Conservation (phyloP, 129 eudicot genomes). For the Helichrysum umbraculigerum region DNA sequence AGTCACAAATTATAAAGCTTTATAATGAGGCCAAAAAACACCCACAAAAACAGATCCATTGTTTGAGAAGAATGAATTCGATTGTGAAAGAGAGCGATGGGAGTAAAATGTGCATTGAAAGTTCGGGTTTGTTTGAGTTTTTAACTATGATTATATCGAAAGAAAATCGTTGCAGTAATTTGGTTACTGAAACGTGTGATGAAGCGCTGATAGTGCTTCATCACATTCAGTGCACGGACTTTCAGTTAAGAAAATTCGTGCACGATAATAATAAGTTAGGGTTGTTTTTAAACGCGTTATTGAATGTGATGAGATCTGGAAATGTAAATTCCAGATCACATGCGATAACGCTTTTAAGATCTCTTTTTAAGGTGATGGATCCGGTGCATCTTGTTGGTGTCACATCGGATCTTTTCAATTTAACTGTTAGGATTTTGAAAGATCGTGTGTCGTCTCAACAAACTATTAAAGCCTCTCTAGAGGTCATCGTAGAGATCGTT, state of each 20-base stretch:
- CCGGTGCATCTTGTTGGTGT: slow-evolving; percentile 20
- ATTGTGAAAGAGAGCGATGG: slow-evolving; percentile 32
- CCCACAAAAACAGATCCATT: slow-evolving; percentile 30
- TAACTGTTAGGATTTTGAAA: slow-evolving; percentile 24
- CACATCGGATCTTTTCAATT: slow-evolving; percentile 27
- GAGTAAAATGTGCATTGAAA: slow-evolving; percentile 34
- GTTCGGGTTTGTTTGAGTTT: slow-evolving; percentile 45
- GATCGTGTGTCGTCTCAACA: slow-evolving; percentile 37
- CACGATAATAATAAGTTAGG: background rate
- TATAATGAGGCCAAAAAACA: slow-evolving; percentile 49
- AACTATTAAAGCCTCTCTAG: slow-evolving; percentile 45
- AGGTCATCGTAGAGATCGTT: slow-evolving; percentile 33
- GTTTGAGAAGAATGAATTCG: slow-evolving; percentile 48
- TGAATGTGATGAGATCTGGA: slow-evolving; percentile 34
- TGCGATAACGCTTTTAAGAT: slow-evolving; percentile 38
- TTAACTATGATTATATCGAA: slow-evolving; percentile 31
- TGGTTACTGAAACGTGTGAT: slow-evolving; percentile 29
- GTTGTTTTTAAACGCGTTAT: slow-evolving; percentile 39
- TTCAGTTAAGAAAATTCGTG: slow-evolving; percentile 23
- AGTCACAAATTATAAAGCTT: slow-evolving; percentile 46
- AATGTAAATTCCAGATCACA: slow-evolving; percentile 29
- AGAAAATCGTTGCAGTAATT: background rate
- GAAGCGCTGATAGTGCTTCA: slow-evolving; percentile 50
- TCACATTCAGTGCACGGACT: slow-evolving; percentile 37
- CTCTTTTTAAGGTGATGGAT: slow-evolving; percentile 36